These are phyloP conservation scores for Lodderomyces metapsilosis DNA, from an alignment of 1,139 yeast species.

Conservation along the genomic window DNA sequence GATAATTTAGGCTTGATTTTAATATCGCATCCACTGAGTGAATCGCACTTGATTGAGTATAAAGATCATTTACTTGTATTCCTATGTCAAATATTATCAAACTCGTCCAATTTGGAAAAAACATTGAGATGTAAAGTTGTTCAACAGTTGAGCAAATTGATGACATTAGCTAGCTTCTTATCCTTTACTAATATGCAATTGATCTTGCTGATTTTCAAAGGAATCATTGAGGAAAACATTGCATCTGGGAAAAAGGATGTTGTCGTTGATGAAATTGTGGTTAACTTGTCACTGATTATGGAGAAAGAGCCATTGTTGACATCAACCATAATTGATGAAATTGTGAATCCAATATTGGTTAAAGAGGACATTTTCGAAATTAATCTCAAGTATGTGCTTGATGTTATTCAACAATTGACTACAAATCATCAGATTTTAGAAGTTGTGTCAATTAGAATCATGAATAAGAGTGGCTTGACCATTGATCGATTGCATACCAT, in stretches of 20 bases:
- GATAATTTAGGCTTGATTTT: constrained; percentile 58
- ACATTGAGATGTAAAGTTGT: constrained; percentile 67
- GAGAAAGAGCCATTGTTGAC: constrained; percentile 11
- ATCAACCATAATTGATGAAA: constrained; percentile 23
- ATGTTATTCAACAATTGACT: constrained; percentile 44
- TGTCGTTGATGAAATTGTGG: constrained; percentile 37
- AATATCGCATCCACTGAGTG: constrained; percentile 21
- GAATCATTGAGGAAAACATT: constrained; percentile 44
- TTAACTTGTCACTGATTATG: constrained; percentile 54
- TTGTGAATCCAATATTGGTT: constrained; percentile 63
- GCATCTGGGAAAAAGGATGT: constrained; percentile 35
- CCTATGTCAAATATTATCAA: constrained; percentile 64
- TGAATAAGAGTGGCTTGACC: constrained; percentile 26
- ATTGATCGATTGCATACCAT: constrained; percentile 18
- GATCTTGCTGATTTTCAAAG: constrained; percentile 66
- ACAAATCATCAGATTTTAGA: constrained; percentile 50
- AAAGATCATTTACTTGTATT: constrained; percentile 69
- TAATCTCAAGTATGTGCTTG: constrained; percentile 31
- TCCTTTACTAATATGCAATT: constrained; percentile 55
- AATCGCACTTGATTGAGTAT: constrained; percentile 23
- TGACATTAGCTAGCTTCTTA: constrained; percentile 47
- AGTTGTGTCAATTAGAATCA: constrained; percentile 47
- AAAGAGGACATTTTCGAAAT: not conserved
- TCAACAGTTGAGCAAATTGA: constrained; percentile 58
- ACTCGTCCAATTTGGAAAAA: constrained; percentile 64